Evolutionary conservation across 2,329 filamentous ascomycete genomes (phyloP), one percentile per base, ranked within the genome.

Genomic region (Colletotrichum caudatum): DNA sequence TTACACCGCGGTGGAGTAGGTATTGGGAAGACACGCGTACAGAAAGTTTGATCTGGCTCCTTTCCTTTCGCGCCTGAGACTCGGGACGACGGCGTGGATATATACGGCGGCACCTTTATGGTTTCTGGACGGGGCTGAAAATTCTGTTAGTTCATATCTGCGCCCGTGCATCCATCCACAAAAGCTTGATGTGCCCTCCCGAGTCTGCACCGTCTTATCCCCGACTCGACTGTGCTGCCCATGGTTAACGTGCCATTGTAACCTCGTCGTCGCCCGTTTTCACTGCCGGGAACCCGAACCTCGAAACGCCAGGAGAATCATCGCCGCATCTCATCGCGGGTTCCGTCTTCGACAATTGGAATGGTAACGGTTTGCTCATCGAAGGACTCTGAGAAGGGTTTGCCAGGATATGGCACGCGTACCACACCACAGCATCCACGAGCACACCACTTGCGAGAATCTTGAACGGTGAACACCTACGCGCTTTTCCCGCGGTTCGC

Each of bases 331-430:
- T 23, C 14, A 53, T 20, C 26, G n/a, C 60, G 23, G 35, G 9
- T 12, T 20, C 18, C n/a, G 14, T 5, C 60, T 29, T 23, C 16
- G 41, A 33, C 46, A 14, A 9, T 63, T 53, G 60, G 60, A 33
- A 63, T 63, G 60, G 48, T 63, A 37, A 33, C 33, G 9, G 35
- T 33, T 50, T 39, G 46, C 11, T 23, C 29, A 63, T 29, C 35
- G 9, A 18, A 41, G 4, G 9, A 53, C 35, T 53, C n/a, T 41
- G 20, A 18, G 5, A 53, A 53, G 50, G 16, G 37, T 53, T 39
- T 53, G n/a, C 16, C 60, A 53, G 60, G 60, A 35, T 63, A 63
- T 63, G 60, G 60, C 46, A 63, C 48, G 35, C 23, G 23, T 53
- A 29, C 35, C 33, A 26, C 53, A 37, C 48, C 53, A 23, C 48